Percentiles rank a stretch among this genome's conserved stretches.
Evolutionary conservation across 805 yeast genomes (phyloP).

Genomic region (Debaryomyces maramus): DNA sequence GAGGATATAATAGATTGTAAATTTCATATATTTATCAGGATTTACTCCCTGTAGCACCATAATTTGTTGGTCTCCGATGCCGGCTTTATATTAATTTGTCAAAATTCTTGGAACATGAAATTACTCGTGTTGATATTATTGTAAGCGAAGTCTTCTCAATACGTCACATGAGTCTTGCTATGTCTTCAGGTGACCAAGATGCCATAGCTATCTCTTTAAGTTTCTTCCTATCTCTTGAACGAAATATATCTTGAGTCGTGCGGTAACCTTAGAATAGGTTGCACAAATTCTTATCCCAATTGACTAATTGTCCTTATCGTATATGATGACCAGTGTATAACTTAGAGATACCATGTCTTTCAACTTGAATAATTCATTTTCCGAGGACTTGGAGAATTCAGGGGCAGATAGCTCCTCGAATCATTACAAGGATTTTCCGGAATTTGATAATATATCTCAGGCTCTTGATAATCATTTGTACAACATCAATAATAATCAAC

Average conservation of each 20-base stretch:
- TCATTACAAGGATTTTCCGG: constrained; percentile 40
- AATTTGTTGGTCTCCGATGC: too few species aligned
- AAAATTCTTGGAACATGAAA: too few species aligned
- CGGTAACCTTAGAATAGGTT: too few species aligned
- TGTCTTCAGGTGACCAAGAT: too few species aligned
- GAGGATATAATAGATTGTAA: too few species aligned
- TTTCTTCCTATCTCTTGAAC: background rate
- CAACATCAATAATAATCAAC: constrained; percentile 27
- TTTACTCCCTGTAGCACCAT: too few species aligned
- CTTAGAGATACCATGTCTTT: constrained; percentile 25
- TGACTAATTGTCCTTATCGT: constrained; percentile 1
- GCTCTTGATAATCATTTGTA: constrained; percentile 32
- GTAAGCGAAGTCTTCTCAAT: too few species aligned
- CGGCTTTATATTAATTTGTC: too few species aligned
- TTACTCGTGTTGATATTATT: too few species aligned
- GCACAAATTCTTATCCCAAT: background rate
- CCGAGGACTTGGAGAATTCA: constrained; percentile 29
- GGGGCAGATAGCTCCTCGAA: constrained; percentile 16
- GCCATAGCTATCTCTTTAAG: too few species aligned
- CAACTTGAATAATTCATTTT: constrained; percentile 17
- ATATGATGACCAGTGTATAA: background rate
- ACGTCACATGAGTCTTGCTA: too few species aligned
- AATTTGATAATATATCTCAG: constrained; percentile 33
- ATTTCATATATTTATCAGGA: too few species aligned
- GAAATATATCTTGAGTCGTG: background rate